Base-by-base conservation (phyloP, 1,284 basidiomycete genomes). In the Trichosporon ovoides region DNA sequence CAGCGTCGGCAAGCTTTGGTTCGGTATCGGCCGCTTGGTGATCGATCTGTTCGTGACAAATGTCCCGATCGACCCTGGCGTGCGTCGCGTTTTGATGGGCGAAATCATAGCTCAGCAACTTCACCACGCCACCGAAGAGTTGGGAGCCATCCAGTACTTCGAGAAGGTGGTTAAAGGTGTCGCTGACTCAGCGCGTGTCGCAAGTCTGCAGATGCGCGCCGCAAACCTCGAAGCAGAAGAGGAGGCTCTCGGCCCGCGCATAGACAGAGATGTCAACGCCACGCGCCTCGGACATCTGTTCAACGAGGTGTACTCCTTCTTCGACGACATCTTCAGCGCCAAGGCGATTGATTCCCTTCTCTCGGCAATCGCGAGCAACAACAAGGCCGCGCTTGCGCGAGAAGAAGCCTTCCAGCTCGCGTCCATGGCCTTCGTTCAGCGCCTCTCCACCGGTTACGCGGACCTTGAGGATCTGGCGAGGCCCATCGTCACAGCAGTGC, bases 41-140 rank as follows among this genome's bases (percentile, higher is more conserved):
- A 58, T 76, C 38, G 69, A 71, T 31, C 43, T 95, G n/a, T 89
- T 88, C 70, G 81, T 98, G 50, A 93, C 96, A 0, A 84, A 91
- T 69, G 79, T 86, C 5, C 91, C 94, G 1, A 78, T 98, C 55
- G 96, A 98, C 73, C 95, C 95, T 10, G 84, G 87, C 14, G 85
- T 85, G 18, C 82, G 87, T 35, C 82, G 86, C 53, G 81, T 81
- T 48, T 83, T 83, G 36, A 79, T 81, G 0, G 75, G 75, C 7
- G 77, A 81, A 36, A 83, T 87, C 48, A 79, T 83, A 66, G 66
- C 71, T n/a, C 68, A 79, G n/a, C 80, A 85, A 54, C 72, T 80
- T 16, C 67, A 74, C 0, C 71, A 80, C n/a, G 68, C 89, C 0
- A 64, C 72, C 0, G 77, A 78, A 6, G 84, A 89, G 68, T 73